Base-by-base conservation (phyloP, 2,329 filamentous ascomycete species). In the Diplodia seriata region DNA sequence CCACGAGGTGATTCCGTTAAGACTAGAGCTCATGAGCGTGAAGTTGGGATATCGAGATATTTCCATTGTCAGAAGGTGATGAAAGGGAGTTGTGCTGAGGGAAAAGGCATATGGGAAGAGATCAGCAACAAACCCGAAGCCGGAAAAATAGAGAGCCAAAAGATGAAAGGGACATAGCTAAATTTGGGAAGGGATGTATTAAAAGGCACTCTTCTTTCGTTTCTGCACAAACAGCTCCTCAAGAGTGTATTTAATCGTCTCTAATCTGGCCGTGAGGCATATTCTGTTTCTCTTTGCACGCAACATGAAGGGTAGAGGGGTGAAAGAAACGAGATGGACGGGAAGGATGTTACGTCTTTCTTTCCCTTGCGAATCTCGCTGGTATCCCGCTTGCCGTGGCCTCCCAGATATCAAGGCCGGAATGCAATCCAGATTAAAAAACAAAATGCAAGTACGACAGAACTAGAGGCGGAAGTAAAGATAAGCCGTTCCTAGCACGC, bases 221-320 rank as follows among this genome's bases (percentile, higher is more conserved):
- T 47, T 47, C 8, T 11, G 6, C n/a, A 9, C 43, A 47, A 47
- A 47, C 6, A 20, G n/a, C 43, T 47, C 43, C n/a, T 20, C 20
- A 20, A 47, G 43, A 20, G n/a, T 20, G 43, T 18, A 20, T 47
- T n/a, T n/a, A 11, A n/a, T 47, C 18, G 9, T 8, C 43, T 47
- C 8, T 3, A 12, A 6, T 15, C 18, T 31, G 5, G 62, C 62
- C 62, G 62, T 47, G 62, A 66, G 62, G 62, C 62, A 29, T 20
- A 33, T 23, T 15, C 62, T 49, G 36, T 66, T 33, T 54, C 23
- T 31, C 18, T 18, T 36, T 11, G 43, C 4, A n/a, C 43, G 18
- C 43, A n/a, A 47, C 18, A 8, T 20, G 20, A 11, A 12, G 36
- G 36, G 8, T 20, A 47, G n/a, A 12, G 36, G 36, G 18, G n/a